Conservation (phyloP, 2,329 filamentous ascomycete species). For the Fusarium citri region DNA sequence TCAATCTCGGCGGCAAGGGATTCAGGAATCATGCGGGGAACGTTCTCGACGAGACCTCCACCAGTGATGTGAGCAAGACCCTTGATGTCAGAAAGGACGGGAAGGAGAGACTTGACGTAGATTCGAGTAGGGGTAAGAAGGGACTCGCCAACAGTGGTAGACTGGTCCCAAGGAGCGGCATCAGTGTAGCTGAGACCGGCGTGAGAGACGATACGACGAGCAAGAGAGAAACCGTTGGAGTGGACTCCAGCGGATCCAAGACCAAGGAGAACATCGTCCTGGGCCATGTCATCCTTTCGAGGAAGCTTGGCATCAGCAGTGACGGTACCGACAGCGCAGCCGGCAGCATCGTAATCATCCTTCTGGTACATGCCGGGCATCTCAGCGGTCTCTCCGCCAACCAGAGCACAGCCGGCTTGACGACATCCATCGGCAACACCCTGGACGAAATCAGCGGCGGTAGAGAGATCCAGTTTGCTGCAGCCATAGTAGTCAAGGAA, state of each 20-base stretch:
- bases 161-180: conserved; percentile 78
- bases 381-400: conserved; percentile 98
- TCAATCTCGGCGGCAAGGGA: conserved; percentile 85
- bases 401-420: conserved; percentile 85
- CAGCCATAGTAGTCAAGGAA: conserved; percentile 99
- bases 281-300: conserved; percentile 77
- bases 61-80: conserved; percentile 98
- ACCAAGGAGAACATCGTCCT: conserved; percentile 87
- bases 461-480: conserved; percentile 82
- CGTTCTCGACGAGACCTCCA: conserved; percentile 91
- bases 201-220: conserved; percentile 85
- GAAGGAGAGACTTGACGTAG: conserved; percentile 86
- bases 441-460: conserved; percentile 86
- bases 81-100: conserved; percentile 77
- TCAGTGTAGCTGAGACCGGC: conserved; percentile 78
- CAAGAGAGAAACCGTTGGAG: conserved; percentile 98
- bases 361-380: conserved; percentile 95
- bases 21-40: conserved; percentile 89
- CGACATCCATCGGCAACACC: conserved; percentile 90
- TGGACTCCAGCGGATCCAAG: conserved; percentile 88
- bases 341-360: conserved; percentile 93
- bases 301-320: conserved; percentile 77
- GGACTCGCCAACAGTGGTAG: conserved; percentile 74
- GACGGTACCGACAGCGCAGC: conserved; percentile 89
- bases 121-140: conserved; percentile 92